Percentiles rank a stretch among this genome's conserved stretches.
Conservation (phyloP, 2,329 filamentous ascomycete species). For the Ceratocystis huliohia region DNA sequence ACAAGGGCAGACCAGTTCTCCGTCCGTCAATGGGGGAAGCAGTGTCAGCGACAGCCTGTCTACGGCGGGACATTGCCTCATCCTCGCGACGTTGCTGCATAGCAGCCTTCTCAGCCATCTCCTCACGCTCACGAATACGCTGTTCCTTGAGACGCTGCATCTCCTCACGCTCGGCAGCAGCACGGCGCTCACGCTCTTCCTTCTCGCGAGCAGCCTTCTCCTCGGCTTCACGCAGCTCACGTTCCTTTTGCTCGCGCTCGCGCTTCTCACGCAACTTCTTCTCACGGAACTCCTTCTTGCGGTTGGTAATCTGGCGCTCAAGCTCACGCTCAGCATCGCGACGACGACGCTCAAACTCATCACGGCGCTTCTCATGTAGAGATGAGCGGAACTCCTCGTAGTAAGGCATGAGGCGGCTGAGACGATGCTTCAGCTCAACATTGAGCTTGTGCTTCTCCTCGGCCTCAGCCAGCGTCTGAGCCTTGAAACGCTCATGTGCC, state of each 20-base stretch:
- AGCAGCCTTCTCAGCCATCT: slow-evolving; percentile 50
- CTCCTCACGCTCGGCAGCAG: slow-evolving; percentile 66
- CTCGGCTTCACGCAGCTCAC: slow-evolving; percentile 66
- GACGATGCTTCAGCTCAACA: slow-evolving; percentile 84
- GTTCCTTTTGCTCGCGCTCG: slow-evolving; percentile 75
- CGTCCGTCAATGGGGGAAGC: slow-evolving; percentile 22
- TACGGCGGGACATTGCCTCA: slow-evolving; percentile 67
- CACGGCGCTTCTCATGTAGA: slow-evolving; percentile 74
- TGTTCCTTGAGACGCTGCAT: slow-evolving; percentile 55
- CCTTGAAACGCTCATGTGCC: slow-evolving; percentile 67
- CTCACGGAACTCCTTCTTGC: slow-evolving; percentile 80
- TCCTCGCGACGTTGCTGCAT: slow-evolving; percentile 74
- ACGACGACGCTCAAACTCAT: slow-evolving; percentile 91
- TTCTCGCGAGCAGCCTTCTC: slow-evolving; percentile 71
- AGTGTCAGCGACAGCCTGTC: slow-evolving; percentile 28
- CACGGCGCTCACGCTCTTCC: slow-evolving; percentile 66
- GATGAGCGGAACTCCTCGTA: slow-evolving; percentile 76
- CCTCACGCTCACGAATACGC: slow-evolving; percentile 54
- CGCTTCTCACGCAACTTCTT: slow-evolving; percentile 68
- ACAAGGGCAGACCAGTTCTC: slow-evolving; percentile 13
- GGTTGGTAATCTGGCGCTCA: slow-evolving; percentile 76
- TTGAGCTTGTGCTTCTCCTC: slow-evolving; percentile 85
- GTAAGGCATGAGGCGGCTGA: slow-evolving; percentile 66
- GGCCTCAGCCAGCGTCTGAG: slow-evolving; percentile 64
- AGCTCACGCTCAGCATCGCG: slow-evolving; percentile 86